These are phyloP conservation scores for Puccinia novopanici DNA, from an alignment of 1,284 basidiomycete genomes.

Conservation along the genomic window DNA sequence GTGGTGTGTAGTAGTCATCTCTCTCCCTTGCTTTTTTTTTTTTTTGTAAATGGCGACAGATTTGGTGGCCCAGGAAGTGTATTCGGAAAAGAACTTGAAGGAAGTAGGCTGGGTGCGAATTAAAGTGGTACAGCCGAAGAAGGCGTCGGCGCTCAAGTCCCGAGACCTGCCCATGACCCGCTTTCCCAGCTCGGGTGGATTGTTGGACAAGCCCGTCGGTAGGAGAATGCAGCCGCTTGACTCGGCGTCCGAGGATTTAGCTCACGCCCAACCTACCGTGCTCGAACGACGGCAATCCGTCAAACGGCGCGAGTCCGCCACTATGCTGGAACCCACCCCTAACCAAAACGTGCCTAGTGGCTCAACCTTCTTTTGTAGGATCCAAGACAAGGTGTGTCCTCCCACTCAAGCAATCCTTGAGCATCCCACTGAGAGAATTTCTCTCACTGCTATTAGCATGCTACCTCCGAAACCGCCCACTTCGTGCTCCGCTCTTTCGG, in stretches of 20 bases:
- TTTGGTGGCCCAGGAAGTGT: slow-evolving; percentile 21
- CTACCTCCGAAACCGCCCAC: slow-evolving; percentile 13
- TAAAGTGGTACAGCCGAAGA: slow-evolving; percentile 7
- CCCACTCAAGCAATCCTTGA: too few species aligned
- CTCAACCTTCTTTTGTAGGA: slow-evolving; percentile 5
- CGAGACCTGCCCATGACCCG: background rate
- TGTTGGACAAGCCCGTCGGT: background rate
- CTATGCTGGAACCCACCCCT: slow-evolving; percentile 15
- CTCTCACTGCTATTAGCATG: background rate
- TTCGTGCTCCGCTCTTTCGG: slow-evolving; percentile 28
- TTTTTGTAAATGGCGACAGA: background rate
- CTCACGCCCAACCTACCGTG: background rate
- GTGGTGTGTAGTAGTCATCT: too few species aligned
- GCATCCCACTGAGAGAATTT: background rate
- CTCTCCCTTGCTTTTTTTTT: too few species aligned
- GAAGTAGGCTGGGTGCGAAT: slow-evolving; percentile 16
- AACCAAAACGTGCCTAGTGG: slow-evolving; percentile 24
- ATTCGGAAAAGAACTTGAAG: background rate
- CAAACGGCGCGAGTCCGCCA: background rate
- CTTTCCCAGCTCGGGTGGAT: background rate
- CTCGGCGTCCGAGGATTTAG: background rate
- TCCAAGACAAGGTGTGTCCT: slow-evolving; percentile 15
- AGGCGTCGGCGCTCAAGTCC: background rate
- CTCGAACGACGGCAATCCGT: background rate
- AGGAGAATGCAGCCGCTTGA: background rate